phyloP scores from a whole-genome alignment of 2,329 filamentous ascomycete genomes.

The Aureobasidium sp. region DNA sequence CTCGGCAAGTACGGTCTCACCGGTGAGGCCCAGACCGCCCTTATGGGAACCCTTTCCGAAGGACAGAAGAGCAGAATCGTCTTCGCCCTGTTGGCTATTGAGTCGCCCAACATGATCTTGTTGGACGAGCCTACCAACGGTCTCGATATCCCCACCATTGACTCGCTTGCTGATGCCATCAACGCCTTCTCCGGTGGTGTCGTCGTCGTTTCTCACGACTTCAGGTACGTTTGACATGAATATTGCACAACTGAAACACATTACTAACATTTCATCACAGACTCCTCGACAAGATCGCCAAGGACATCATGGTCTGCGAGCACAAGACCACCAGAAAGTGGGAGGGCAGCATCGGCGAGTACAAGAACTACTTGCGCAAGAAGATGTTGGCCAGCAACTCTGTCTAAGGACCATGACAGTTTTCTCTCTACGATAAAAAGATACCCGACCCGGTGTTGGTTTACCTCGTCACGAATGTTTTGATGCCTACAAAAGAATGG shows the following conservation, averaged over 20 bases:
- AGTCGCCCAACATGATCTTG: constrained; percentile 93
- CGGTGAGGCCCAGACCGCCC: constrained; percentile 87
- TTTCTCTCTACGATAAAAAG: constrained; percentile 5
- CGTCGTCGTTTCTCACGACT: constrained; percentile 96
- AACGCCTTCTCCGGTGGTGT: constrained; percentile 95
- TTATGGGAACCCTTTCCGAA: constrained; percentile 97
- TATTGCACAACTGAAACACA: background rate
- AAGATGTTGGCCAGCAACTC: constrained; percentile 91
- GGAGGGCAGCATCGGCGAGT: constrained; percentile 82
- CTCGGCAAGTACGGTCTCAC: constrained; percentile 89
- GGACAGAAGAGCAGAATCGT: constrained; percentile 98
- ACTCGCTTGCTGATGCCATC: constrained; percentile 94
- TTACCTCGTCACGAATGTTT: constrained; percentile 3
- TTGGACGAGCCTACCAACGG: constrained; percentile 99
- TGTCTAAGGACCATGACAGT: constrained; percentile 37
- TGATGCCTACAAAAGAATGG: background rate
- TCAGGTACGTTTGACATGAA: constrained; percentile 57
- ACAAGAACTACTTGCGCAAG: constrained; percentile 98
- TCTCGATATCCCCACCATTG: constrained; percentile 97
- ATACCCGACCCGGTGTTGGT: constrained; percentile 11
- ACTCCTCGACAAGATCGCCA: constrained; percentile 97
- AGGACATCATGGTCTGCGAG: constrained; percentile 99
- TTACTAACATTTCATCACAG: constrained; percentile 42
- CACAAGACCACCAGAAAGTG: constrained; percentile 88
- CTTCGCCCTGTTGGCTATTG: constrained; percentile 91